A percentile compares a stretch with the other conserved stretches of the same genome.
Evolutionary conservation across 2,329 filamentous ascomycete genomes (phyloP).

Genomic region (Xylariaceae sp.): DNA sequence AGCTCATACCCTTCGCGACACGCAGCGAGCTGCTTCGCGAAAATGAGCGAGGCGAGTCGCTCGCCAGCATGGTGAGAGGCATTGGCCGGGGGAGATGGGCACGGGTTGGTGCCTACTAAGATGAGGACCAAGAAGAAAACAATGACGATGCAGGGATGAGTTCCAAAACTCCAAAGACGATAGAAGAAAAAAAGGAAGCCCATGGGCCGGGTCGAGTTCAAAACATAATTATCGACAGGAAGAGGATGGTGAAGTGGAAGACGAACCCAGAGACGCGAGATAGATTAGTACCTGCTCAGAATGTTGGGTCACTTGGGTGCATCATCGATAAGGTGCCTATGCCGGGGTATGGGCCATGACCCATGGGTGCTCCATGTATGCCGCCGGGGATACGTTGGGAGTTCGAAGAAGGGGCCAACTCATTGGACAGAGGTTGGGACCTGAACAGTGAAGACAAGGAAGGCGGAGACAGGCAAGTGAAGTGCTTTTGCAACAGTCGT

Average conservation of each 20-base stretch:
- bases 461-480: background rate
- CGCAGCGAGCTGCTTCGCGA: conserved; percentile 36
- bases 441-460: background rate
- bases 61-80: conserved; percentile 25
- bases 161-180: conserved; percentile 41
- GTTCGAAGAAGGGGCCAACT: conserved; percentile 4
- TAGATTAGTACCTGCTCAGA: background rate
- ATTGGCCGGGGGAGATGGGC: conserved; percentile 22
- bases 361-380: background rate
- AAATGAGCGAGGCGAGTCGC: conserved; percentile 29
- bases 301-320: background rate
- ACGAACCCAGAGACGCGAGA: conserved; percentile 5
- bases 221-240: conserved; percentile 37
- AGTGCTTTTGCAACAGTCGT: conserved; percentile 3
- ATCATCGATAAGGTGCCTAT: conserved; percentile 10
- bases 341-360: conserved; percentile 4
- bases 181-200: conserved; percentile 30
- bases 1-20: conserved; percentile 34
- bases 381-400: conserved; percentile 7
- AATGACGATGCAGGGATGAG: conserved; percentile 33
- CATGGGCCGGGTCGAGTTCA: conserved; percentile 29
- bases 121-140: conserved; percentile 30
- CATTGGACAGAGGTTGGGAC: conserved; percentile 4
- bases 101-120: conserved; percentile 21
- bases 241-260: conserved; percentile 19